phyloP scores from a whole-genome alignment of 805 yeast genomes.

The Teunomyces cretensis region DNA sequence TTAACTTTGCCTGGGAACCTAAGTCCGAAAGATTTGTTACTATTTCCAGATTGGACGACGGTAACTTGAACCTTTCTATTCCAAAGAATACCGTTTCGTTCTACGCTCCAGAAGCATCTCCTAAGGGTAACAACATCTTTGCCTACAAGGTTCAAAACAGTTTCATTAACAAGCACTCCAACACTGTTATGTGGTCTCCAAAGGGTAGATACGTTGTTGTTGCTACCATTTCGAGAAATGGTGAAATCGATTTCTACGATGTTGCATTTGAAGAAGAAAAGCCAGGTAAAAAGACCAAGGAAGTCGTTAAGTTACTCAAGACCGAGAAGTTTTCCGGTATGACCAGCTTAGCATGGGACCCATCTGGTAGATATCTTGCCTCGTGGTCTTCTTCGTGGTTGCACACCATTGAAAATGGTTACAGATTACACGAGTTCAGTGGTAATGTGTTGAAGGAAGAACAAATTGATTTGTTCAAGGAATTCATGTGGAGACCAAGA shows the following conservation, averaged over 20 bases:
- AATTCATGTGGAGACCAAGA: conserved; percentile 96
- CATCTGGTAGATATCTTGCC: conserved; percentile 87
- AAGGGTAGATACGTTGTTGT: conserved; percentile 79
- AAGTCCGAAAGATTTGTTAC: conserved; percentile 81
- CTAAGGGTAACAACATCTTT: conserved; percentile 48
- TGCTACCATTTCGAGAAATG: conserved; percentile 49
- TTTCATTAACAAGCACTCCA: conserved; percentile 62
- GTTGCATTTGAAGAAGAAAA: conserved; percentile 75
- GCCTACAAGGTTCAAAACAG: conserved; percentile 61
- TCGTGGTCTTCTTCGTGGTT: conserved; percentile 87
- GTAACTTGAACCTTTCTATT: conserved; percentile 60
- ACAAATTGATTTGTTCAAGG: conserved; percentile 76
- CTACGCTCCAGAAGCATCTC: conserved; percentile 72
- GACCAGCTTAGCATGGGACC: conserved; percentile 90
- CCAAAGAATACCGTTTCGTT: conserved; percentile 69
- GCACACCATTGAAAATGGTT: conserved; percentile 86
- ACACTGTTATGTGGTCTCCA: conserved; percentile 86
- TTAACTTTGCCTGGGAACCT: conserved; percentile 96
- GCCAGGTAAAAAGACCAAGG: conserved; percentile 45
- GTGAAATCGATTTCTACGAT: conserved; percentile 85
- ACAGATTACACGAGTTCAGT: conserved; percentile 78
- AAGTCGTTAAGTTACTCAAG: conserved; percentile 54
- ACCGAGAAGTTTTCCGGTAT: conserved; percentile 70
- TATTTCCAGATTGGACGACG: conserved; percentile 62
- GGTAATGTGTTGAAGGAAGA: conserved; percentile 80